Evolutionary conservation across 768 basidiomycete genomes (phyloP), one percentile per base, ranked within the genome.

Genomic region (Serpula lacrymans): DNA sequence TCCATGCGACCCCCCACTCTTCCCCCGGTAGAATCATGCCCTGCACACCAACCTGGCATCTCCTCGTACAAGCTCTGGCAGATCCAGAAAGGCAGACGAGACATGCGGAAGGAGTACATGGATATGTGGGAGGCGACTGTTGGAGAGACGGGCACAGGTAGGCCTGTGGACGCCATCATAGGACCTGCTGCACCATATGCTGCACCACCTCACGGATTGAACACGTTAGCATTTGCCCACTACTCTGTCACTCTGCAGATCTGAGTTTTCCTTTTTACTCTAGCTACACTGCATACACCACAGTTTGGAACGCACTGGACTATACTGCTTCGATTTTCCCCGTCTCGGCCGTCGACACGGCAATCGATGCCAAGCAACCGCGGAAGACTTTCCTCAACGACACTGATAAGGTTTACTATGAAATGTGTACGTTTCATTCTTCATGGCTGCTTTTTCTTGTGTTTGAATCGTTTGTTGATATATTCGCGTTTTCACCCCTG

Each of bases 161-260:
- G 88, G 2, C 82, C 85, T 4, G 73, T 89, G 5, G 88, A 90
- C 53, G 86, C 82, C 2, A 77, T 91, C 48, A 80, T 90, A 25
- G 62, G 69, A 2, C 83, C 88, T 16, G 70, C 65, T 2, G 80
- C 81, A 2, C 70, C 84, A 2, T 80, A 65, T 52, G 62, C 71
- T 1, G 82, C 87, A 1, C 62, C 76, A 4, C 84, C 80, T 8
- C 86, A 87, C 51, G 84, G 84, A 12, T 55, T 55, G 35, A 74
- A 74, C 43, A 66, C 37, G 80, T 83, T 31, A 48, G 72, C 56
- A 11, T 9, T 29, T 3, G 16, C 11, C 18, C 16, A 22, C 11
- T 17, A 21, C 12, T 0, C 16, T 22, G 36, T 46, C 29, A 39
- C 34, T 24, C n/a, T 37, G 17, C 20, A 28, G 6, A 9, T 45